Conservation (phyloP, 2,329 filamentous ascomycete genomes). For the Colletotrichum sansevieriae region DNA sequence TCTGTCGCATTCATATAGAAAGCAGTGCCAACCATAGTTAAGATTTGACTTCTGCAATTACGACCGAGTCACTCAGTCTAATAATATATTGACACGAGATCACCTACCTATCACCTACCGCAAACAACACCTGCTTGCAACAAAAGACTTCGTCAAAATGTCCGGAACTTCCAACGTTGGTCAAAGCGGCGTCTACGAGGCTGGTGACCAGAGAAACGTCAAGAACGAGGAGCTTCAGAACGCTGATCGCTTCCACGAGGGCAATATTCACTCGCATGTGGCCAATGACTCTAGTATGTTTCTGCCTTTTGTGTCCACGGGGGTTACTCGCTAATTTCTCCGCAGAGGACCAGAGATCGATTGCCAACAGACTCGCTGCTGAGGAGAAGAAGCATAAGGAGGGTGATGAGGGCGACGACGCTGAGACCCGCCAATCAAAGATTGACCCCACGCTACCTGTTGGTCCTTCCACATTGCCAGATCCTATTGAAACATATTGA, state of each 20-base stretch:
- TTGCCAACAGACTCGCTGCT: slow-evolving; percentile 77
- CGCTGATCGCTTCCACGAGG: slow-evolving; percentile 77
- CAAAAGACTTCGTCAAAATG: slow-evolving; percentile 46
- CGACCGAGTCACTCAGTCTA: background rate
- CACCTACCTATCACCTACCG: background rate
- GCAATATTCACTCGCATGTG: slow-evolving; percentile 76
- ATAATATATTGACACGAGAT: background rate
- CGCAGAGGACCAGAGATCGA: slow-evolving; percentile 77
- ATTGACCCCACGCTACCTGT: slow-evolving; percentile 73
- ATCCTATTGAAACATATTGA: background rate
- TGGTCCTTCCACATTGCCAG: slow-evolving; percentile 45
- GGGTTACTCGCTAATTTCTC: slow-evolving; percentile 42
- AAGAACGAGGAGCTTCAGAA: slow-evolving; percentile 61
- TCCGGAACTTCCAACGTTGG: slow-evolving; percentile 74
- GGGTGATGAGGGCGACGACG: slow-evolving; percentile 50
- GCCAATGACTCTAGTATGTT: slow-evolving; percentile 78
- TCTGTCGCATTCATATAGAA: slow-evolving; percentile 4
- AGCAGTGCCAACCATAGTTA: background rate
- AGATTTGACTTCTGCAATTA: background rate
- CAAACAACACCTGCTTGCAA: background rate
- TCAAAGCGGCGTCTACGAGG: slow-evolving; percentile 76
- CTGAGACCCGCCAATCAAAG: slow-evolving; percentile 59
- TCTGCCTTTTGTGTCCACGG: too few species aligned
- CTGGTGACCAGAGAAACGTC: slow-evolving; percentile 79
- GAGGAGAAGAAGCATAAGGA: slow-evolving; percentile 57